phyloP scores from a whole-genome alignment of 2,329 filamentous ascomycete species.

The Aspergillus calidoustus region DNA sequence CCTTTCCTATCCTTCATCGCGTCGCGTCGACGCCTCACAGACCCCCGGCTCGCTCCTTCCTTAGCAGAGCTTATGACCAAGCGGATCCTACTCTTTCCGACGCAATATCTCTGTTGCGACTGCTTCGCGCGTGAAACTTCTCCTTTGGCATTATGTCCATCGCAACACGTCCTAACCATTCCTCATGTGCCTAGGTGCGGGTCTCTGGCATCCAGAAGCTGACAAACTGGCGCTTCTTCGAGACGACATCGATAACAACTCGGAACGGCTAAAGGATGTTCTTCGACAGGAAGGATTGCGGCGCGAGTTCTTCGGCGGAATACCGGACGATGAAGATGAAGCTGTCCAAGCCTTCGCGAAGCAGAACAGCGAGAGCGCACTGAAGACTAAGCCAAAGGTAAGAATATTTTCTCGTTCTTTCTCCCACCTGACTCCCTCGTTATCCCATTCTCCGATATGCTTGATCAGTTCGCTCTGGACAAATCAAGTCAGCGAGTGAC shows the following conservation, averaged over 20 bases:
- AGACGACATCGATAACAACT: conserved; percentile 73
- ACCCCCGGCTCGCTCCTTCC: not conserved
- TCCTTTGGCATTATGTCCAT: not conserved
- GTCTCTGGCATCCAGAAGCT: conserved; percentile 78
- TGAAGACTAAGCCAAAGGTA: conserved; percentile 88
- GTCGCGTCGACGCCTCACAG: not conserved
- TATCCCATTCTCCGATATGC: not conserved
- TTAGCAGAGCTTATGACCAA: too few relatives aligned
- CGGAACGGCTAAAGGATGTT: conserved; percentile 70
- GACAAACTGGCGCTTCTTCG: conserved; percentile 69
- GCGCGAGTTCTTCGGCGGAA: conserved; percentile 65
- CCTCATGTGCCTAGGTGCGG: conserved; percentile 61
- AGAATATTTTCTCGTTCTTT: conserved; percentile 33
- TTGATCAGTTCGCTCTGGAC: not conserved
- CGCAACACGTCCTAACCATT: conserved; percentile 15
- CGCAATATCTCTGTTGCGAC: not conserved
- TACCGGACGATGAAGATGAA: conserved; percentile 60
- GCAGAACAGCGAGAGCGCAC: conserved; percentile 72
- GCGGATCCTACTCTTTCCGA: not conserved
- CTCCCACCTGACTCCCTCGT: not conserved
- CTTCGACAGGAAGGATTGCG: conserved; percentile 66
- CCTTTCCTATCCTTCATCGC: not conserved
- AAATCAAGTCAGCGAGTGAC: not conserved
- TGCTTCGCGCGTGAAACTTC: too few relatives aligned
- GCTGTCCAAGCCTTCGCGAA: conserved; percentile 71